These are phyloP conservation scores for Cordyceps cateniannulata DNA, from an alignment of 2,329 filamentous ascomycete species.

Conservation along the genomic window DNA sequence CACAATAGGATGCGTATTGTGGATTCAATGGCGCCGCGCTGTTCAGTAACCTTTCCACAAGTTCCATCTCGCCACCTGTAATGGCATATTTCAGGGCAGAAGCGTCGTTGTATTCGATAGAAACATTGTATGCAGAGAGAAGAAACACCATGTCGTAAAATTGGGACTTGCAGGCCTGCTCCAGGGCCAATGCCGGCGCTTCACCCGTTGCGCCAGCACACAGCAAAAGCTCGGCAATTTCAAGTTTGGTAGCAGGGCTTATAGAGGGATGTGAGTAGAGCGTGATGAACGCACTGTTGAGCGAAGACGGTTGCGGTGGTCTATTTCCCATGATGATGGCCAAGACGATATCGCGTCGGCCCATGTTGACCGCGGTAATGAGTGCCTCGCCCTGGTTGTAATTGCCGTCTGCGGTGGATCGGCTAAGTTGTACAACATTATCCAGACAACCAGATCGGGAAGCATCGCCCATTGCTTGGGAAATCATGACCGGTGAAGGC, in stretches of 20 bases:
- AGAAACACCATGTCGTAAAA: slow-evolving; percentile 49
- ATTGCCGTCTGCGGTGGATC: slow-evolving; percentile 47
- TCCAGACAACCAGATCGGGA: slow-evolving; percentile 41
- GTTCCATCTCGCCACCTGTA: slow-evolving; percentile 32
- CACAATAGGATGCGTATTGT: slow-evolving; percentile 42
- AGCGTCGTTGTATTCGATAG: slow-evolving; percentile 42
- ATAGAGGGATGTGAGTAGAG: slow-evolving; percentile 41
- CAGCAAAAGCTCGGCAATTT: slow-evolving; percentile 48
- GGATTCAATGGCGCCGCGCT: slow-evolving; percentile 38
- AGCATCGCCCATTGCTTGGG: slow-evolving; percentile 47
- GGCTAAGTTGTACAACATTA: slow-evolving; percentile 44
- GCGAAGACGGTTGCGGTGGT: slow-evolving; percentile 40
- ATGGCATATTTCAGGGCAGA: slow-evolving; percentile 12
- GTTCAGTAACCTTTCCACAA: slow-evolving; percentile 41
- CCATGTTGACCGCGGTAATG: slow-evolving; percentile 40
- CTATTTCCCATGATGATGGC: slow-evolving; percentile 47
- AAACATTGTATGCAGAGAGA: slow-evolving; percentile 47
- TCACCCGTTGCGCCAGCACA: slow-evolving; percentile 52
- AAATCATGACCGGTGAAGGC: slow-evolving; percentile 36
- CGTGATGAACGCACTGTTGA: slow-evolving; percentile 45
- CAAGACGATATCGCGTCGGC: slow-evolving; percentile 47
- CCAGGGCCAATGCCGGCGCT: slow-evolving; percentile 39
- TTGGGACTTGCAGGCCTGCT: slow-evolving; percentile 41
- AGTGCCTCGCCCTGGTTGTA: slow-evolving; percentile 46
- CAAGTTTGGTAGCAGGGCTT: slow-evolving; percentile 42